These are phyloP conservation scores for Flueggea neowawraea DNA, from an alignment of 441 rosid species.

Conservation along the genomic window DNA sequence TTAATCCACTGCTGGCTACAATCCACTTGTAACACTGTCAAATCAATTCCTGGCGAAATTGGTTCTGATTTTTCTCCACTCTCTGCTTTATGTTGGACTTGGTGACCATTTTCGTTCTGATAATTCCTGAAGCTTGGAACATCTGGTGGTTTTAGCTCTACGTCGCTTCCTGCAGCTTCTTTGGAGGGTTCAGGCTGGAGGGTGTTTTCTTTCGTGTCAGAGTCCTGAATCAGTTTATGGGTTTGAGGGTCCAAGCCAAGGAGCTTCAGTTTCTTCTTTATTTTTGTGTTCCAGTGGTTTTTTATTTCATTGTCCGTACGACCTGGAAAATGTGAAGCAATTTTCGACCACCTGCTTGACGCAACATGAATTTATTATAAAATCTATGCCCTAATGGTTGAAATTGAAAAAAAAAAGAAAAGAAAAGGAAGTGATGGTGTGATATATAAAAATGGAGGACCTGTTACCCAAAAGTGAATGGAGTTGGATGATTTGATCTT, in stretches of 20 bases:
- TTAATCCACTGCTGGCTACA: neutral
- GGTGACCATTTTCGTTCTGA: neutral
- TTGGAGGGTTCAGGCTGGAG: neutral
- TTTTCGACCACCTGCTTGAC: slow-evolving; percentile 75
- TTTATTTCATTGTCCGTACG: slow-evolving; percentile 93
- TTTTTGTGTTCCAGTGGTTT: slow-evolving; percentile 90
- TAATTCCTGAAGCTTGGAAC: neutral
- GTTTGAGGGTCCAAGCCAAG: slow-evolving; percentile 65
- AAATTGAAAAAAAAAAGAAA: too few species aligned
- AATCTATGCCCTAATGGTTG: neutral
- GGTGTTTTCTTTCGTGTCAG: slow-evolving; percentile 10
- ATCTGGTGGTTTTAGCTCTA: neutral
- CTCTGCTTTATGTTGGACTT: neutral
- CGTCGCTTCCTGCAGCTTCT: neutral
- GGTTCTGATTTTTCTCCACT: neutral
- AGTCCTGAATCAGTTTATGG: slow-evolving; percentile 38
- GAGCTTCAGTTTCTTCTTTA: slow-evolving; percentile 73
- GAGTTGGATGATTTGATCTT: slow-evolving; percentile 70
- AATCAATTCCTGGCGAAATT: neutral
- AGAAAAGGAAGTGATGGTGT: neutral
- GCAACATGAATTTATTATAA: neutral
- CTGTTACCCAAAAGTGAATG: slow-evolving; percentile 78
- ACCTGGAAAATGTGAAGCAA: slow-evolving; percentile 88
- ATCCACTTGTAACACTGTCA: neutral
- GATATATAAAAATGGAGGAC: slow-evolving; percentile 21